Base-by-base conservation (phyloP, 495 filamentous ascomycete genomes). In the Neurospora discreta region DNA sequence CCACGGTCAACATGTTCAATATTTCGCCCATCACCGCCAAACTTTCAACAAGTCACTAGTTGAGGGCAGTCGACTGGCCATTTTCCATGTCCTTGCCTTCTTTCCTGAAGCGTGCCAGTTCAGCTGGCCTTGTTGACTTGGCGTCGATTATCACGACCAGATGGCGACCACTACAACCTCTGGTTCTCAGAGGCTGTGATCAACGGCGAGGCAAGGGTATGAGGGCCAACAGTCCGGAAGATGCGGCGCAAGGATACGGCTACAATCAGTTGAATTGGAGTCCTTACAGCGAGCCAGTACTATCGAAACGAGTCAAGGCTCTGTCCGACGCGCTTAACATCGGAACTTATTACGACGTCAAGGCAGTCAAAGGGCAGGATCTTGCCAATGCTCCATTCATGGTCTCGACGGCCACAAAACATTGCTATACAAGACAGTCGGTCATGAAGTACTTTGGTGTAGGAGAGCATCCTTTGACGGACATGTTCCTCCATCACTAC, bases 381-480 rank as follows among this genome's bases (percentile, higher is more conserved):
- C 5, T 18, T 65, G 15, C 52, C 26, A 65, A 65, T 1, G 52
- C 26, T 65, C 52, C 52, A 26, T 65, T 65, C 52, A 33, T 65
- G 52, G 52, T 36, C 52, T 33, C 26, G 23, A 65, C 26, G 23
- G 33, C 26, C 52, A 26, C 52, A 15, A 65, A 26, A 36, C 52
- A 65, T 33, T 65, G 52, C 52, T 65, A 65, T 65, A 65, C 52
- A 33, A 65, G 52, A 65, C 23, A 30, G 52, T 26, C 52, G 15
- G 52, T 65, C 67, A 69, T 77, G 71, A 76, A 73, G 41, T 82
- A 80, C 68, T 73, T 84, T 52, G 76, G 75, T 43, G 69, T 67
- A 38, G 38, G 65, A 23, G 80, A 78, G 70, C 81, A 82, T 43
- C 78, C 80, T 5, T 77, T 82, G 52, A 74, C 77, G 8, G 77